Base-by-base conservation (phyloP, 179 eudicot genomes). In the Spergularia azorica region DNA sequence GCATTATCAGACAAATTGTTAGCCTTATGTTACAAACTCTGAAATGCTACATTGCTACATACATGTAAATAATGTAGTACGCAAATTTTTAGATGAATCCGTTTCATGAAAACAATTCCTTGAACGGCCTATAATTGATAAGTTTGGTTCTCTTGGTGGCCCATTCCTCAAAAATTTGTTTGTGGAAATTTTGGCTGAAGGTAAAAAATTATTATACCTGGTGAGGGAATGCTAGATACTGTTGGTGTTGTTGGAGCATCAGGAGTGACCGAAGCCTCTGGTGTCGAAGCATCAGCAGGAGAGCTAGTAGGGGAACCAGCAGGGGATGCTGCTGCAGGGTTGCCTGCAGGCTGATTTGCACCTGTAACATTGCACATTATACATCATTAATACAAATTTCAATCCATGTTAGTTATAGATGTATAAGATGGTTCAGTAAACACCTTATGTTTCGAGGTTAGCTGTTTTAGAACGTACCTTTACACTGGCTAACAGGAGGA, bases 261-360 rank as follows among this genome's bases (percentile, higher is more conserved):
- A 12, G 79, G 63, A 51, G 26, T 63, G 39, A 6, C 21, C 9
- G 85, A 56, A 50, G 41, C 70, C 9, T 66, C 77, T 0, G 83
- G 76, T 18, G 72, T 77, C 55, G 77, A 50, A 63, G 78, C 77
- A 62, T 85, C 89, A 36, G 84, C 70, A 12, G 86, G 80, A 64
- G 88, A 65, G n/a, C 20, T 54, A 5, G 36, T 58, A 17, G 83
- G 87, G 4, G 79, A 74, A 3, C 73, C 83, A 11, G 63, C 80
- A 41, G 84, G 82, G 16, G 81, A 36, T 8, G 67, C 67, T 67
- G 21, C 77, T 72, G 79, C 46, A n/a, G n/a, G n/a, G n/a, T n/a
- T n/a, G n/a, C n/a, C n/a, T n/a, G n/a, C n/a, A 9, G 71, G 72
- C 61, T 70, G 76, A 57, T 63, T 80, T 46, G 46, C 56, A 39